Evolutionary conservation across 805 yeast species (phyloP).

Genomic region (Debaryomyces prosopidis): DNA sequence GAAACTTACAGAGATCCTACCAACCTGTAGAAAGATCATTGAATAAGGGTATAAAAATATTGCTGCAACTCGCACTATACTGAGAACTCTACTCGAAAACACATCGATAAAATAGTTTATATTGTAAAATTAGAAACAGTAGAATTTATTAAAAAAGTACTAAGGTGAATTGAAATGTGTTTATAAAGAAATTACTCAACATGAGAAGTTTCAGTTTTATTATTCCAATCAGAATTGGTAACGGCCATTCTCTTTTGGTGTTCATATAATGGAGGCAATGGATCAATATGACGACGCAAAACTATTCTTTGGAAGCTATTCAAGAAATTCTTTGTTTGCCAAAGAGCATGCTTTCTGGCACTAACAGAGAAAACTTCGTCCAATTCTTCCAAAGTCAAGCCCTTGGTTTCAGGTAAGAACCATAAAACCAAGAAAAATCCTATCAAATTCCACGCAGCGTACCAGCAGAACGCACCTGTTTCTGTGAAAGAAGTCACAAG

Average conservation of each 20-base stretch:
- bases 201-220: constrained; percentile 48
- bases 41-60: no score
- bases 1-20: no score
- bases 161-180: no score
- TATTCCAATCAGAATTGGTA: constrained; percentile 62
- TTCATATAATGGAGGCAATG: constrained; percentile 56
- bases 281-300: constrained; percentile 44
- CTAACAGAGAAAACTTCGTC: constrained; percentile 72
- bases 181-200: no score
- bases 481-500: constrained; percentile 64
- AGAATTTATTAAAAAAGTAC: no score
- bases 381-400: constrained; percentile 71
- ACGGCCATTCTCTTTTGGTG: constrained; percentile 57
- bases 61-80: no score
- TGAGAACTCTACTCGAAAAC: no score
- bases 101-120: no score
- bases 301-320: constrained; percentile 48
- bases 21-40: no score
- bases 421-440: constrained; percentile 72
- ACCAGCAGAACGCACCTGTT: constrained; percentile 87
- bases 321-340: constrained; percentile 31
- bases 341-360: constrained; percentile 51
- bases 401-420: constrained; percentile 68
- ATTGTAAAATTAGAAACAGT: no score
- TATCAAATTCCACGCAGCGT: constrained; percentile 79